A percentile compares a stretch with the other conserved stretches of the same genome.
These are phyloP conservation scores for Nissolia schottii DNA, from an alignment of 306 rosid species.

Conservation along the genomic window DNA sequence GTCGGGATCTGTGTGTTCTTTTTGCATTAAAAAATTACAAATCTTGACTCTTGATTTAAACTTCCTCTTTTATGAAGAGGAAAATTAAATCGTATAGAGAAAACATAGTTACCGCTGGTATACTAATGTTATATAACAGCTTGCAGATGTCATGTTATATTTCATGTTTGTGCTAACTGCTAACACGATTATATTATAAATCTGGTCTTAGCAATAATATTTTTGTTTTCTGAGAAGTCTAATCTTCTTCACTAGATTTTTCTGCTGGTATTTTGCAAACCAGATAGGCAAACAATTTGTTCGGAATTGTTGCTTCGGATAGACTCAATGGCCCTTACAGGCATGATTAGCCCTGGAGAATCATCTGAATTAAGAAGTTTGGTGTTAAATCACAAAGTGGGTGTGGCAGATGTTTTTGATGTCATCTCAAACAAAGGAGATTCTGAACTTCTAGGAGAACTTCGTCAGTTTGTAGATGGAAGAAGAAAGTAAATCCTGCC, in stretches of 20 bases:
- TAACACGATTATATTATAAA: neutral
- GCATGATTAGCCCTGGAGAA: constrained; percentile 47
- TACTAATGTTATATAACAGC: neutral
- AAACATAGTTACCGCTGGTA: neutral
- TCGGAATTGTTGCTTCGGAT: constrained; percentile 77
- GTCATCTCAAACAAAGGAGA: constrained; percentile 39
- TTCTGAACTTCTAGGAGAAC: constrained; percentile 59
- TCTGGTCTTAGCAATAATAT: neutral
- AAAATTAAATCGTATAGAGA: neutral
- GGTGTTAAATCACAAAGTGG: constrained; percentile 51
- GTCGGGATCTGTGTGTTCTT: neutral
- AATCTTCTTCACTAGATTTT: constrained; percentile 9
- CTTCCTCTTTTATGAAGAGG: neutral
- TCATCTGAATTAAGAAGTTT: constrained; percentile 65
- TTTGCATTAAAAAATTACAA: neutral
- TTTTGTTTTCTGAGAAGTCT: neutral
- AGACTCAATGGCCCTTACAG: constrained; percentile 73
- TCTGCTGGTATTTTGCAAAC: constrained; percentile 32
- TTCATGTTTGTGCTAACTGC: neutral
- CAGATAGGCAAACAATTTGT: constrained; percentile 62
- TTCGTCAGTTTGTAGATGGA: constrained; percentile 50
- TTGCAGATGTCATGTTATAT: neutral
- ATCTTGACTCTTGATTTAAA: neutral
- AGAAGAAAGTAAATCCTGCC: constrained; percentile 47
- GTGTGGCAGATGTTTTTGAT: constrained; percentile 46